Base-by-base conservation (phyloP, 2,329 filamentous ascomycete genomes). In the Lecanicillium sp. region DNA sequence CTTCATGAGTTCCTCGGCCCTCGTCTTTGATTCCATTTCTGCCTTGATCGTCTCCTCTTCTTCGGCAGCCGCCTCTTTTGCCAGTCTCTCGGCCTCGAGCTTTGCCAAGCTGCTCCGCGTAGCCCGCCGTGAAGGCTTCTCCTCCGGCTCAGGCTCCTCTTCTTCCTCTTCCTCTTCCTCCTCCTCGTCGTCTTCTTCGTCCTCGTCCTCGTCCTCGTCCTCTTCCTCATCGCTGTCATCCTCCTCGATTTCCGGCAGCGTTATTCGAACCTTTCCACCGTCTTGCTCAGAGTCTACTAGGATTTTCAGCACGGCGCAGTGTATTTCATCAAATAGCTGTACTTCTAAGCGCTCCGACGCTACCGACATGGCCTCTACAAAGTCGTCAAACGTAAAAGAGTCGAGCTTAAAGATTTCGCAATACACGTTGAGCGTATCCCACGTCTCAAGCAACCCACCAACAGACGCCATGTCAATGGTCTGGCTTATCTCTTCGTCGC, bases 371-470 rank as follows among this genome's bases (percentile, higher is more conserved):
- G 89, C 83, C 56, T 96, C 84, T 4, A 95, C 72, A 52, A 89
- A 96, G 58, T 98, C 92, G 57, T 98, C 92, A 52, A 96, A 94
- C 0, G 90, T 96, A 55, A 98, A 98, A 0, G 90, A 96, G 59
- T 98, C 92, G 18, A 98, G 71, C 53, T 86, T 78, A 55, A 94
- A 94, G 14, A 95, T 83, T 53, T 95, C 87, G 54, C 88, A 94
- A 56, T 95, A 95, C n/a, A 98, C 90, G 52, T 95, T 98, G 25
- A 98, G 71, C 0, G 89, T 95, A 51, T 95, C 88, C 92, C 92
- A 98, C 0, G 85, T 86, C 61, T 95, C 90, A 17, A 98, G 64
- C 13, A 96, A 66, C 3, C 79, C 73, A 0, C 89, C 88, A n/a
- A 95, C 77, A 4, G 87, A 90, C 50, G 83, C 79, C 78, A 90